Conservation (phyloP, 345 rosid species). For the Citrus trifoliata region DNA sequence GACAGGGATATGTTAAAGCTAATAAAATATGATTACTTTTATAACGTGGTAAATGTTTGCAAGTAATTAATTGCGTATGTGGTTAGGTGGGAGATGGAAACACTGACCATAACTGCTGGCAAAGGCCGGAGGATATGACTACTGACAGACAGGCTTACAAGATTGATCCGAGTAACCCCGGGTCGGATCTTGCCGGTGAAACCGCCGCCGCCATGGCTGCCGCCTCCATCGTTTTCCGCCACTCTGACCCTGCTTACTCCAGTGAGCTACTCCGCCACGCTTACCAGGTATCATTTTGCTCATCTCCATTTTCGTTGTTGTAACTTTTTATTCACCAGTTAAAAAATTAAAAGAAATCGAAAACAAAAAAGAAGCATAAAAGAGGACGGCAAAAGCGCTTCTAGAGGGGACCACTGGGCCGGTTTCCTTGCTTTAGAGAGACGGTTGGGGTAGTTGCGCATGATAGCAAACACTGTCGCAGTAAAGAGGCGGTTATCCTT, state of each 20-base stretch:
- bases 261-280: slow-evolving; percentile 75
- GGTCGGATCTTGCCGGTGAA: slow-evolving; percentile 98
- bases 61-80: background rate
- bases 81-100: slow-evolving; percentile 93
- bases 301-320: background rate
- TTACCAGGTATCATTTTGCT: slow-evolving; percentile 51
- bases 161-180: slow-evolving; percentile 90
- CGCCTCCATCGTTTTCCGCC: slow-evolving; percentile 89
- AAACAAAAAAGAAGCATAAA: background rate
- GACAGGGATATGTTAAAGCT: background rate
- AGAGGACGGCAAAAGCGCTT: background rate
- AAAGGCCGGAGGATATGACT: slow-evolving; percentile 99
- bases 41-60: background rate
- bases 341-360: background rate
- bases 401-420: background rate
- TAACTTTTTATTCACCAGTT: too few species aligned
- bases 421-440: too few species aligned
- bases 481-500: slow-evolving; percentile 13
- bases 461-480: background rate
- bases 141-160: slow-evolving; percentile 89
- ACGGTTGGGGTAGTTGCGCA: background rate
- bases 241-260: slow-evolving; percentile 65
- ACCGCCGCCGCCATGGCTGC: slow-evolving; percentile 99
- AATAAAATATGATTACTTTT: background rate
- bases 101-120: slow-evolving; percentile 99